A percentile compares a stretch with the other conserved stretches of the same genome.
Evolutionary conservation across 1,284 basidiomycete species (phyloP).

Genomic region (Boletus sp.): DNA sequence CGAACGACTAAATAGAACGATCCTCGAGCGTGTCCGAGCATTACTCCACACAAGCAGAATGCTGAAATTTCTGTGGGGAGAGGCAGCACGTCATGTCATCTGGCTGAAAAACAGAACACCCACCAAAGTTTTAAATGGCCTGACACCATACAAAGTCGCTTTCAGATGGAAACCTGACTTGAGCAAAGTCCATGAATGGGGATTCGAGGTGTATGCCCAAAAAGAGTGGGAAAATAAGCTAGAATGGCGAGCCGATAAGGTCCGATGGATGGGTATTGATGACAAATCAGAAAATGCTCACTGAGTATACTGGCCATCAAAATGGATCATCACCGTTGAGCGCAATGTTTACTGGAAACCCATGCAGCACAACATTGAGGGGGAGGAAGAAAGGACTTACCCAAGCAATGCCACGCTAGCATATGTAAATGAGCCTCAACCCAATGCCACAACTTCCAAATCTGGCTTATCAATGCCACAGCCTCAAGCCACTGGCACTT

Average conservation of each 20-base stretch:
- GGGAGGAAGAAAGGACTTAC: neutral
- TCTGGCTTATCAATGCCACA: neutral
- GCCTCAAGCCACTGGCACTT: neutral
- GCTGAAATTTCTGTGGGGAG: slow-evolving; percentile 5
- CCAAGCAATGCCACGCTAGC: neutral
- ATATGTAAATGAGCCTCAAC: neutral
- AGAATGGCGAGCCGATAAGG: neutral
- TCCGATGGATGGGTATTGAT: neutral
- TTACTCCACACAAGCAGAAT: slow-evolving; percentile 4
- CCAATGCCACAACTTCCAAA: neutral
- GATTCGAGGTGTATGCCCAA: neutral
- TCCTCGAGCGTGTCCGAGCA: neutral
- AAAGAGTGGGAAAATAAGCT: neutral
- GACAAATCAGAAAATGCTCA: neutral
- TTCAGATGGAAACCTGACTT: rapidly evolving
- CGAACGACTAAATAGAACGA: neutral
- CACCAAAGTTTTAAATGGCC: neutral
- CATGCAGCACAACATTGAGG: neutral
- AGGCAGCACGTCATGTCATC: neutral
- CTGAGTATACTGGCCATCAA: neutral
- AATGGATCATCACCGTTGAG: neutral
- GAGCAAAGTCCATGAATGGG: neutral
- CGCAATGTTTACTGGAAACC: neutral
- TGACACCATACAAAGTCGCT: neutral
- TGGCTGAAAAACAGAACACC: neutral